These are phyloP conservation scores for Chalaropsis ovoidea DNA, from an alignment of 2,329 filamentous ascomycete genomes.

Conservation along the genomic window DNA sequence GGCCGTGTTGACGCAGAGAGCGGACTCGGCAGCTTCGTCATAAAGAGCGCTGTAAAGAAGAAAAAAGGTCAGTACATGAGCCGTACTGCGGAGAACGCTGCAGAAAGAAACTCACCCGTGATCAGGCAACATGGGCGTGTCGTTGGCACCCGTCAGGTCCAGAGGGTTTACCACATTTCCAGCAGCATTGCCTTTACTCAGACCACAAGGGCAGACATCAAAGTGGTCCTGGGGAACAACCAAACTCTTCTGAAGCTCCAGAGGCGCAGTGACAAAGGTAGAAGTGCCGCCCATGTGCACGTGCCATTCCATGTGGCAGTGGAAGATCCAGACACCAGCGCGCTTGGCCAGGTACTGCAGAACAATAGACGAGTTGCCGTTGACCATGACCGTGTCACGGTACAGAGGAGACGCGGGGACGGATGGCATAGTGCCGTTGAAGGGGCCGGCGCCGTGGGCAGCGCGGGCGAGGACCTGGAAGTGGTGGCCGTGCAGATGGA, in stretches of 20 bases:
- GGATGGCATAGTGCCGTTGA: constrained; percentile 31
- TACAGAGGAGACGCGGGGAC: constrained; percentile 36
- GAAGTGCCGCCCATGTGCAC: constrained; percentile 39
- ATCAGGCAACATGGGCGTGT: constrained; percentile 21
- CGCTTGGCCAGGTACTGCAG: constrained; percentile 39
- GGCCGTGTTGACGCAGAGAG: constrained; percentile 1
- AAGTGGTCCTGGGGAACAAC: constrained; percentile 41
- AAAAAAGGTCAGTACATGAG: background rate
- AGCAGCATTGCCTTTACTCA: constrained; percentile 48
- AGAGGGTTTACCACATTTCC: constrained; percentile 45
- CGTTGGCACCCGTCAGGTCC: constrained; percentile 36
- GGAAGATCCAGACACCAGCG: constrained; percentile 40
- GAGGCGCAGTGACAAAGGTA: constrained; percentile 32
- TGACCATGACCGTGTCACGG: constrained; percentile 42
- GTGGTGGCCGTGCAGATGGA: constrained; percentile 47
- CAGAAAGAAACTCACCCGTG: constrained; percentile 10
- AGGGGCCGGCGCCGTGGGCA: constrained; percentile 27
- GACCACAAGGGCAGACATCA: constrained; percentile 32
- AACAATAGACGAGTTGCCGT: constrained; percentile 40
- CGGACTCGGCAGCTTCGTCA: constrained; percentile 10
- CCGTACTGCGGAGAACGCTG: background rate
- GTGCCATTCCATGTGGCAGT: constrained; percentile 50
- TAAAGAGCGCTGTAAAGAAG: constrained; percentile 21
- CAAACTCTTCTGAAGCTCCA: constrained; percentile 41
- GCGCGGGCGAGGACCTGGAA: constrained; percentile 40